A percentile compares a stretch with the other conserved stretches of the same genome.
Conservation (phyloP, 176 grass and related monocot genomes). For the Carex cristatella region DNA sequence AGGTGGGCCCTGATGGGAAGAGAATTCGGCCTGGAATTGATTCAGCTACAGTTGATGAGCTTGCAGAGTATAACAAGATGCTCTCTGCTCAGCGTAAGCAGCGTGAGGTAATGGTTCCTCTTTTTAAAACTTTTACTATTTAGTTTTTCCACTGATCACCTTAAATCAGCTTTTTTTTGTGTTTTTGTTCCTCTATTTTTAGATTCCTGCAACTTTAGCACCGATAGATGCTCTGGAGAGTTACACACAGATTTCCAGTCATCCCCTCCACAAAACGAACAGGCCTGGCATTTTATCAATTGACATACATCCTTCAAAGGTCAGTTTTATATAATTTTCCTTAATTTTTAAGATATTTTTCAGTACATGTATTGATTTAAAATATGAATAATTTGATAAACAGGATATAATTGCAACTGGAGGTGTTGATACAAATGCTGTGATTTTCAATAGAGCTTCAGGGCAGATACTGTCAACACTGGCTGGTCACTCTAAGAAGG, state of each 20-base stretch:
- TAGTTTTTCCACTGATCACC: neutral
- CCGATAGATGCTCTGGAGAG: conserved; percentile 62
- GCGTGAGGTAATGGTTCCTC: conserved; percentile 61
- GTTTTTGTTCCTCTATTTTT: conserved; percentile 4
- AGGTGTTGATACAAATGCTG: conserved; percentile 88
- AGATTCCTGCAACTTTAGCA: conserved; percentile 66
- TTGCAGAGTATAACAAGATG: conserved; percentile 85
- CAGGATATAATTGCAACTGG: conserved; percentile 95
- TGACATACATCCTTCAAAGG: conserved; percentile 95
- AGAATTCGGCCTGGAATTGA: conserved; percentile 87
- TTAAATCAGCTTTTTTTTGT: neutral
- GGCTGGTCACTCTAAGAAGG: conserved; percentile 95
- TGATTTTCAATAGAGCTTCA: conserved; percentile 79
- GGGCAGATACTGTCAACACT: conserved; percentile 93
- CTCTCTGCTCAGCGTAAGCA: conserved; percentile 96
- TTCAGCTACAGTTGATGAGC: conserved; percentile 72
- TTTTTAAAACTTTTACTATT: neutral
- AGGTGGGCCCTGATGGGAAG: conserved; percentile 83
- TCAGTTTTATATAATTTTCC: conserved; percentile 17
- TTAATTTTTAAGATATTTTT: conserved; percentile 12
- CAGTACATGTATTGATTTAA: conserved; percentile 20
- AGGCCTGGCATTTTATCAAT: conserved; percentile 94
- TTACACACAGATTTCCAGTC: conserved; percentile 90
- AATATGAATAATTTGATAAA: conserved; percentile 24
- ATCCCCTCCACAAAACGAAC: conserved; percentile 95